phyloP scores from a whole-genome alignment of 192 early-diverging fungal genomes.

The Coemansia sp. region DNA sequence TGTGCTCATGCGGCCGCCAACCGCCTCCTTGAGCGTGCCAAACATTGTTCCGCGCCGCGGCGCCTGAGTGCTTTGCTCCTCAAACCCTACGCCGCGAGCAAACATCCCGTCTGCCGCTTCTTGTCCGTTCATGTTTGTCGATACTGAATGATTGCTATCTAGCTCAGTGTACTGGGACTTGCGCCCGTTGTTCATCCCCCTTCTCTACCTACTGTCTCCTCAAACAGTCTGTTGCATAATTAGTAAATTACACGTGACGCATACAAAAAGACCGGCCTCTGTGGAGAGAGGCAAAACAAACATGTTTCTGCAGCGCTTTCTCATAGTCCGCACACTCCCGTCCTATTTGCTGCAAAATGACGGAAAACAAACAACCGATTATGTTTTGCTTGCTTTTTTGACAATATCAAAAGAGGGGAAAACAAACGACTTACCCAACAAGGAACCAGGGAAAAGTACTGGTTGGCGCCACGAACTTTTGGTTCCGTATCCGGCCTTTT shows the following conservation, averaged over 20 bases:
- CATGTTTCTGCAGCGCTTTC: no score
- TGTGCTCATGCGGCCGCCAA: constrained; percentile 11
- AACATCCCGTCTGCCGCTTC: constrained; percentile 16
- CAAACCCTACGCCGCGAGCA: constrained; percentile 46
- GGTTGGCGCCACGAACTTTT: no score
- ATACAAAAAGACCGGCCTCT: background rate
- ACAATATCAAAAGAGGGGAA: background rate
- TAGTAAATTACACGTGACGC: background rate
- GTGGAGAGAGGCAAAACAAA: no score
- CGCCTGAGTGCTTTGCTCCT: constrained; percentile 14
- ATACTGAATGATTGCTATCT: constrained; percentile 19
- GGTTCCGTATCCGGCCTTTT: no score
- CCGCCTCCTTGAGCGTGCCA: constrained; percentile 27
- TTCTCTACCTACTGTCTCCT: background rate
- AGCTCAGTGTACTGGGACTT: constrained; percentile 43
- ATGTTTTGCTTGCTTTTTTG: constrained; percentile 3
- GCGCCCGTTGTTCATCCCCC: constrained; percentile 23
- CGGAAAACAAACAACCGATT: no score
- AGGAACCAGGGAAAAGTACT: background rate
- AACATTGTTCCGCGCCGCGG: constrained; percentile 19
- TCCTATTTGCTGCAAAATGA: no score
- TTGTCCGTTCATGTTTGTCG: constrained; percentile 18
- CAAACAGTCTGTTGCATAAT: background rate
- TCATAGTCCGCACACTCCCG: no score
- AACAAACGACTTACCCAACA: background rate